Conservation (phyloP, 2,329 filamentous ascomycete species). For the Epichloe sibirici region DNA sequence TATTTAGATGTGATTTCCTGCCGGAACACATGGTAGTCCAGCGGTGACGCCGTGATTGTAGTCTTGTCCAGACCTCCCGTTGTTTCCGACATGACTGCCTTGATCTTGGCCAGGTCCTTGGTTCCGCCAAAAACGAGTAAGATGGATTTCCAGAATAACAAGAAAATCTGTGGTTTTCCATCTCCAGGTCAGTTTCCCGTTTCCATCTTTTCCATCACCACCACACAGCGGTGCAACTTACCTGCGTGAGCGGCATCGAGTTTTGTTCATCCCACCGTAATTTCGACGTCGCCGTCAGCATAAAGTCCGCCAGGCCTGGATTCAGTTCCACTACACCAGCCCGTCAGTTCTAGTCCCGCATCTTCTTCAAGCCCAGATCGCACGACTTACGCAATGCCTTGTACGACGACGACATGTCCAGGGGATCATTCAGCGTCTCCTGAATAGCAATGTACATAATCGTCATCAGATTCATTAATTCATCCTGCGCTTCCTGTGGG, state of each 20-base stretch:
- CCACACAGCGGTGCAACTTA: conserved; percentile 18
- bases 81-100: conserved; percentile 55
- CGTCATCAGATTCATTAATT: conserved; percentile 50
- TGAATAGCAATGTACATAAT: conserved; percentile 51
- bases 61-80: conserved; percentile 51
- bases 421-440: conserved; percentile 38
- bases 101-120: conserved; percentile 59
- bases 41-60: conserved; percentile 81
- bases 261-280: conserved; percentile 62
- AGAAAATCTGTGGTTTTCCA: conserved; percentile 44
- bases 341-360: neutral
- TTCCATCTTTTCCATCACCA: neutral
- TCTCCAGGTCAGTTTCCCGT: conserved; percentile 11
- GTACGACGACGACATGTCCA: conserved; percentile 33
- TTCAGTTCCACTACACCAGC: conserved; percentile 38
- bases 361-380: neutral
- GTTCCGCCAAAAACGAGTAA: conserved; percentile 76
- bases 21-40: conserved; percentile 93
- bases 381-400: conserved; percentile 36
- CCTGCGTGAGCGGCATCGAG: conserved; percentile 48
- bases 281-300: conserved; percentile 57
- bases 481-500: conserved; percentile 43
- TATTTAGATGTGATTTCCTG: conserved; percentile 98
- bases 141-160: conserved; percentile 86
- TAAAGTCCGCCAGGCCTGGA: conserved; percentile 57